Evolutionary conservation across 805 yeast genomes (phyloP), one percentile per base, ranked within the genome.

Genomic region (Candida sphagnicola): DNA sequence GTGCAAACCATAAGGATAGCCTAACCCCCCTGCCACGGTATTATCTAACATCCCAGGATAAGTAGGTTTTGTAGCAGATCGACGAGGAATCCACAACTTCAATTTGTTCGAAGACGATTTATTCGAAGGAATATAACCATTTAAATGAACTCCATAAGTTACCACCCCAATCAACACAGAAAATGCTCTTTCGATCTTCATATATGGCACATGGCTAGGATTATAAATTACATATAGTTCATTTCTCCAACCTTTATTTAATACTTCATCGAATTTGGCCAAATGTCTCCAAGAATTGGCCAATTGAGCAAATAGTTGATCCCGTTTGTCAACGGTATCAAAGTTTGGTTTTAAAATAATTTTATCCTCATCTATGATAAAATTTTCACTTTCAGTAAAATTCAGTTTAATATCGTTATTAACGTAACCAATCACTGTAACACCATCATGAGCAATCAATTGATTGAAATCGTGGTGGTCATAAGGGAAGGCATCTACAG

Each of bases 21-120:
- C 96, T 3, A 93, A 53, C 0, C 99, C 99, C 1, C 99, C 99
- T 0, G 96, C 99, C 5, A 93, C 85, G 1, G 95, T 88, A 57
- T 90, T 91, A 57, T 93, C 99, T 28, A 90, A 72, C 85, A 78
- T 83, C 0, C 85, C 84, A 0, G 99, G 98, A 64, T 78, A 91
- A 0, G 99, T 93, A 13, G 82, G 82, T 57, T 93, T 93, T 2
- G 79, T 72, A 4, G 67, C 57, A 0, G 97, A 74, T 47, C 99
- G 67, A 44, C 87, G 66, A 0, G 99, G 96, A 8, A 91, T 72
- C 98, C 98, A 93, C 41, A 84, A 50, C 49, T 76, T 74, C 23
- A 74, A 44, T 24, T 66, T 61, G 1, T 74, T 72, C 28, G 67
- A 61, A 2, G 41, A 15, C 4, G 75, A 51, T 23, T 56, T 40